Conservation (phyloP, 768 basidiomycete species). For the Calocybe indica region DNA sequence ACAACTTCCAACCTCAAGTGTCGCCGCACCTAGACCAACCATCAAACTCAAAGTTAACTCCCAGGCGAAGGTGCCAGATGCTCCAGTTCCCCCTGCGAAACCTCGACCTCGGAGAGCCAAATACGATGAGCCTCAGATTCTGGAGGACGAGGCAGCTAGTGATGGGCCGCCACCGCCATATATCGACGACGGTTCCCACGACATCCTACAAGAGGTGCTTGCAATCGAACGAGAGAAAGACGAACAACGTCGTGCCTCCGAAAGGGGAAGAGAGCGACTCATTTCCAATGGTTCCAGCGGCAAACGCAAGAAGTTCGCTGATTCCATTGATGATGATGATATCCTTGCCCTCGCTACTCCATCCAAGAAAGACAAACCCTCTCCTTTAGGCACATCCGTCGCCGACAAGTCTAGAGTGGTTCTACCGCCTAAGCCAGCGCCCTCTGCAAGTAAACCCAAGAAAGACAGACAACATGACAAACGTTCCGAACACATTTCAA, state of each 20-base stretch:
- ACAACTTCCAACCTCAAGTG: slow-evolving; percentile 15
- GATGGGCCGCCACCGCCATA: slow-evolving; percentile 65
- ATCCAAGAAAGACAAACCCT: slow-evolving; percentile 48
- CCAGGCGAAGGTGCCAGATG: slow-evolving; percentile 23
- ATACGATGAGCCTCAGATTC: slow-evolving; percentile 23
- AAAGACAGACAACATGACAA: slow-evolving; percentile 31
- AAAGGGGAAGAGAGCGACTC: slow-evolving; percentile 30
- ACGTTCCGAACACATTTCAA: slow-evolving; percentile 14
- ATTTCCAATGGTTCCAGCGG: slow-evolving; percentile 40
- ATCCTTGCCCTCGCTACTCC: slow-evolving; percentile 58
- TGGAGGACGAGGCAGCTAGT: slow-evolving; percentile 26
- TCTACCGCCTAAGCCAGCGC: slow-evolving; percentile 14
- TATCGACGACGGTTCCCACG: slow-evolving; percentile 77
- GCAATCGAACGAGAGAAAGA: slow-evolving; percentile 70
- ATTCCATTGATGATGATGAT: slow-evolving; percentile 47
- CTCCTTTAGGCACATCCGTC: slow-evolving; percentile 31
- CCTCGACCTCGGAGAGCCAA: slow-evolving; percentile 38
- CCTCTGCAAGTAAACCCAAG: slow-evolving; percentile 29
- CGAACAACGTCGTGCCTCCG: slow-evolving; percentile 46
- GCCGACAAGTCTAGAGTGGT: slow-evolving; percentile 6
- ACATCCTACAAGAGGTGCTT: slow-evolving; percentile 75
- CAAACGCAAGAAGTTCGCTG: slow-evolving; percentile 43
- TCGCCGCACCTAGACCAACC: slow-evolving; percentile 38
- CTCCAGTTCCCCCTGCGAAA: slow-evolving; percentile 30
- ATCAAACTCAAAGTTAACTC: slow-evolving; percentile 66